phyloP scores from a whole-genome alignment of 805 yeast genomes.

The Nematodospora valgi region DNA sequence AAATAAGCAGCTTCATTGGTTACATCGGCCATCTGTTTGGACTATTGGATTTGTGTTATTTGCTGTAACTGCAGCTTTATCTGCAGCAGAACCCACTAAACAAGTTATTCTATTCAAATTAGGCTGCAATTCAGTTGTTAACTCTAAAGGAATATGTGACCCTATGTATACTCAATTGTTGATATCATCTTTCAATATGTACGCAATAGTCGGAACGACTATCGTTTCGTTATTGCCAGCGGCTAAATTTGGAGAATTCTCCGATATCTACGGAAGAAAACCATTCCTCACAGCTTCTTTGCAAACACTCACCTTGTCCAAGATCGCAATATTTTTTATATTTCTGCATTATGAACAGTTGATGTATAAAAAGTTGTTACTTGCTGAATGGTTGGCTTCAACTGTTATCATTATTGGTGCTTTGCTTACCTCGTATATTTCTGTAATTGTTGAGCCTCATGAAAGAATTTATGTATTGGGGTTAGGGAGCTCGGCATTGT shows the following conservation, averaged over 20 bases:
- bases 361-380: slow-evolving; percentile 28
- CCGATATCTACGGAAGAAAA: slow-evolving; percentile 33
- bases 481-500: slow-evolving; percentile 48
- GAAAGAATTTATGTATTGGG: slow-evolving; percentile 55
- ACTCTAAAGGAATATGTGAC: slow-evolving; percentile 22
- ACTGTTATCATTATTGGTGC: slow-evolving; percentile 46
- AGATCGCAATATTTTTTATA: slow-evolving; percentile 9
- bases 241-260: slow-evolving; percentile 40
- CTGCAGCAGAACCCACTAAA: slow-evolving; percentile 9
- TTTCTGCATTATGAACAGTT: slow-evolving; percentile 20
- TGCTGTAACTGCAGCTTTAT: slow-evolving; percentile 34
- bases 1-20: slow-evolving; percentile 43
- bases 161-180: slow-evolving; percentile 27
- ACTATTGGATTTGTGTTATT: slow-evolving; percentile 41
- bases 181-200: slow-evolving; percentile 46
- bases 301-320: not conserved
- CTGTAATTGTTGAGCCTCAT: slow-evolving; percentile 62
- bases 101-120: slow-evolving; percentile 26
- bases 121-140: slow-evolving; percentile 20
- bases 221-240: slow-evolving; percentile 44
- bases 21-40: slow-evolving; percentile 49
- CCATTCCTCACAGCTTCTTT: slow-evolving; percentile 14
- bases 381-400: slow-evolving; percentile 41
- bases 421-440: slow-evolving; percentile 60
- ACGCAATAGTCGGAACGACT: slow-evolving; percentile 37